Percentiles rank a stretch among this genome's conserved stretches.
These are phyloP conservation scores for Lipomyces oligophaga DNA, from an alignment of 805 yeast genomes.

Conservation along the genomic window DNA sequence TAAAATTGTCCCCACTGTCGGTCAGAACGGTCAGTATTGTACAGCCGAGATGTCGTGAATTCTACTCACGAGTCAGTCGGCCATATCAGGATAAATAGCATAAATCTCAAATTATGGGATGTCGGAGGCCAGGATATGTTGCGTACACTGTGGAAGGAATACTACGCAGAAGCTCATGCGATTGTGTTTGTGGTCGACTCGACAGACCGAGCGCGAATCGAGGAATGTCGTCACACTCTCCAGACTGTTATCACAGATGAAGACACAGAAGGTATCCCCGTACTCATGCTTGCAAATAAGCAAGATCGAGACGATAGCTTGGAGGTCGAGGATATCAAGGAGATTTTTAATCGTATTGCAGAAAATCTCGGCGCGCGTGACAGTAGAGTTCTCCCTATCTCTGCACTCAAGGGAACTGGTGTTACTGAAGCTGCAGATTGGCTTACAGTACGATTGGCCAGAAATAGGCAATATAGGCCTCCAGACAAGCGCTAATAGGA, in stretches of 20 bases:
- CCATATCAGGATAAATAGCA: conserved; percentile 41
- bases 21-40: conserved; percentile 61
- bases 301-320: conserved; percentile 72
- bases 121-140: conserved; percentile 92
- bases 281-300: conserved; percentile 91
- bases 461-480: conserved; percentile 59
- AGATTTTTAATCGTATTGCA: conserved; percentile 77
- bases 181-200: conserved; percentile 91
- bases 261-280: conserved; percentile 72
- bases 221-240: conserved; percentile 73
- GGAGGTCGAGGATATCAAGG: conserved; percentile 75
- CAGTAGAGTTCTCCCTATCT: conserved; percentile 80
- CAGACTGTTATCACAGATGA: conserved; percentile 54
- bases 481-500: conserved; percentile 43
- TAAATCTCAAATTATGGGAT: conserved; percentile 81
- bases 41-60: conserved; percentile 10
- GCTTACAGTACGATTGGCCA: conserved; percentile 67
- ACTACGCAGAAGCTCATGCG: conserved; percentile 82
- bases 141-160: conserved; percentile 81
- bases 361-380: conserved; percentile 86
- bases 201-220: conserved; percentile 74
- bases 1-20: conserved; percentile 86
- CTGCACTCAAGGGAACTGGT: conserved; percentile 80
- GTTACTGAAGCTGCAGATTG: conserved; percentile 84
- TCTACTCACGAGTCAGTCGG: conserved; percentile 38